A percentile compares a stretch with the other conserved stretches of the same genome.
Evolutionary conservation across 768 basidiomycete genomes (phyloP).

Genomic region (Paxillus ammoniavirescens): DNA sequence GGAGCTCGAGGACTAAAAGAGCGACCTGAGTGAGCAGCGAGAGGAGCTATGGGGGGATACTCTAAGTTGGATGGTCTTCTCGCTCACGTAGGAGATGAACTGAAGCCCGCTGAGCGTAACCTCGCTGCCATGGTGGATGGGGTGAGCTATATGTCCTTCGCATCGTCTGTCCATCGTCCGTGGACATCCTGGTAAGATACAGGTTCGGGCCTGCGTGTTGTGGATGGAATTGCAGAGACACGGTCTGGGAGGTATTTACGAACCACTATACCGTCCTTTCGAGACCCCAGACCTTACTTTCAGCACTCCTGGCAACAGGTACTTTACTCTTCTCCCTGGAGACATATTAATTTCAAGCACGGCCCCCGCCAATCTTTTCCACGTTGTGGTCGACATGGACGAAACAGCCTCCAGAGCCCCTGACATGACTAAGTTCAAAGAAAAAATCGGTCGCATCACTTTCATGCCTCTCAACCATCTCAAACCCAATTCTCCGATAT

Average conservation of each 20-base stretch:
- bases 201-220: constrained; percentile 80
- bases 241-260: constrained; percentile 81
- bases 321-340: not conserved
- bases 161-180: not conserved
- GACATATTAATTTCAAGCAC: constrained; percentile 11
- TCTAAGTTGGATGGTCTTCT: constrained; percentile 81
- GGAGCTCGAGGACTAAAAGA: constrained; percentile 63
- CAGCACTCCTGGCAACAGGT: constrained; percentile 95
- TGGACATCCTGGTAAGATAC: constrained; percentile 64
- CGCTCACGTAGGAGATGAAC: constrained; percentile 73
- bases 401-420: constrained; percentile 89
- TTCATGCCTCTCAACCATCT: constrained; percentile 98
- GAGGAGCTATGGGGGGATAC: constrained; percentile 95
- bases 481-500: constrained; percentile 63
- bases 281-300: constrained; percentile 86
- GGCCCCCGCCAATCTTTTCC: constrained; percentile 62
- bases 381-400: constrained; percentile 97
- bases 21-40: constrained; percentile 70
- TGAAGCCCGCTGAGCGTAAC: constrained; percentile 74
- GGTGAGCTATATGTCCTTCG: constrained; percentile 38
- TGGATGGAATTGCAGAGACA: constrained; percentile 78
- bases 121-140: constrained; percentile 96
- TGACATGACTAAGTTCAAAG: constrained; percentile 89
- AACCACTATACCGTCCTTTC: constrained; percentile 91
- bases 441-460: constrained; percentile 92